Evolutionary conservation across 2,329 filamentous ascomycete species (phyloP), one percentile per base, ranked within the genome.

Genomic region (Neofusicoccum sp.): DNA sequence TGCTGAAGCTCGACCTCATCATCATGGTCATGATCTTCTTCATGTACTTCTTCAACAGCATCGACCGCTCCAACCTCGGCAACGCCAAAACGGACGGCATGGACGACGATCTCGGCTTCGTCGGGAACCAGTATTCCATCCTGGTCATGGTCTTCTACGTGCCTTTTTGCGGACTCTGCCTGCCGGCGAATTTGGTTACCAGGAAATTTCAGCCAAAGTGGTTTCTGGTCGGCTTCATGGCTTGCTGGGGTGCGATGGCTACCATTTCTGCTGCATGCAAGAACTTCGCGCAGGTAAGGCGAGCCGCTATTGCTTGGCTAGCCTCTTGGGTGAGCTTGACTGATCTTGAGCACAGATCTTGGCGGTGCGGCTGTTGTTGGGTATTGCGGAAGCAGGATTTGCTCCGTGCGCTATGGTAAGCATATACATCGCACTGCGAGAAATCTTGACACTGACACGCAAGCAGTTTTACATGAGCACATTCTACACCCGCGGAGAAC

Each of bases 121-220:
- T 63, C 0, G 68, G 67, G 3, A 68, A 72, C 45, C 67, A 73
- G 53, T 74, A 69, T 58, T 71, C 68, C 12, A 63, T 72, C 1
- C 61, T 74, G 12, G 61, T 74, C 31, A 62, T 73, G 1, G 62
- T 75, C 11, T 75, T 74, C 62, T 73, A 72, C 60, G 64, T 75
- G 11, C 71, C 73, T 0, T 72, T 71, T 53, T 64, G 66, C 36
- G 31, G 43, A 4, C 28, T 62, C 11, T 58, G 54, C 38, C 26
- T 62, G 12, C 61, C 61, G 3, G 53, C 54, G 11, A 62, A 58
- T 6, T 45, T 62, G n/a, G 31, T 62, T 2, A 58, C 61, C 14
- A 44, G 54, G 9, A 58, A 44, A 20, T 60, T 49, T 12, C 33
- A 62, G 24, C 61, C 61, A 2, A 53, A 58, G 28, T 58, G 44